phyloP scores from a whole-genome alignment of 495 filamentous ascomycete genomes.

The Penicillium turbatum region DNA sequence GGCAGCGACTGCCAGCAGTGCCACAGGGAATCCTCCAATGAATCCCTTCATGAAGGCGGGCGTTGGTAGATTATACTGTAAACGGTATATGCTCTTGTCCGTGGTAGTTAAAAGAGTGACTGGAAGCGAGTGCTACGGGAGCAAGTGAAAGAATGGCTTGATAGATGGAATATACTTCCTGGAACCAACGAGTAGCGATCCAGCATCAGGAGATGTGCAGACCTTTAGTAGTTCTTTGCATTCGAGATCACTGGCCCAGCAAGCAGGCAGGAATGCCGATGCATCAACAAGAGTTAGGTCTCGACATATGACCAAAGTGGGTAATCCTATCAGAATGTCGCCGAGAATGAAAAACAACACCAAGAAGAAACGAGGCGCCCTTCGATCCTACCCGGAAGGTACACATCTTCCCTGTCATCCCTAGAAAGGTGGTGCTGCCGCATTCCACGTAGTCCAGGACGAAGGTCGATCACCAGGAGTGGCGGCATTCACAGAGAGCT shows the following conservation, averaged over 20 bases:
- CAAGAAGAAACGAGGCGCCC: neutral
- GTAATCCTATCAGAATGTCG: constrained; percentile 21
- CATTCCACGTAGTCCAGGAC: constrained; percentile 15
- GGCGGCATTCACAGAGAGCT: constrained; percentile 13
- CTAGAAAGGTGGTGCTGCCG: constrained; percentile 9
- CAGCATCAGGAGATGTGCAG: constrained; percentile 10
- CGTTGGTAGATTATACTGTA: constrained; percentile 11
- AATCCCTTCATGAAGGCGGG: constrained; percentile 38
- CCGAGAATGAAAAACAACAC: constrained; percentile 21
- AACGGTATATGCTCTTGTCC: constrained; percentile 7
- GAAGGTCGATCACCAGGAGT: constrained; percentile 15
- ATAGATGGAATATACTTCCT: constrained; percentile 11
- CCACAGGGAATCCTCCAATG: constrained; percentile 37
- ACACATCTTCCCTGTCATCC: constrained; percentile 14
- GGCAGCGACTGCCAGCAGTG: constrained; percentile 36
- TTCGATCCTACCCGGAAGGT: neutral
- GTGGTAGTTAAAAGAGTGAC: constrained; percentile 28
- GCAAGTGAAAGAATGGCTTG: constrained; percentile 24
- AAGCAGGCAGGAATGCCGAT: constrained; percentile 18
- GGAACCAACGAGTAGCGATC: neutral
- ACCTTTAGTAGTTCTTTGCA: constrained; percentile 27
- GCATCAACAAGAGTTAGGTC: neutral
- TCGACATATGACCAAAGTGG: neutral
- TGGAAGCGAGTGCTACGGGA: constrained; percentile 16
- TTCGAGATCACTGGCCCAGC: constrained; percentile 16